Conservation (phyloP, 345 rosid species). For the Hibiscus mutabilis region DNA sequence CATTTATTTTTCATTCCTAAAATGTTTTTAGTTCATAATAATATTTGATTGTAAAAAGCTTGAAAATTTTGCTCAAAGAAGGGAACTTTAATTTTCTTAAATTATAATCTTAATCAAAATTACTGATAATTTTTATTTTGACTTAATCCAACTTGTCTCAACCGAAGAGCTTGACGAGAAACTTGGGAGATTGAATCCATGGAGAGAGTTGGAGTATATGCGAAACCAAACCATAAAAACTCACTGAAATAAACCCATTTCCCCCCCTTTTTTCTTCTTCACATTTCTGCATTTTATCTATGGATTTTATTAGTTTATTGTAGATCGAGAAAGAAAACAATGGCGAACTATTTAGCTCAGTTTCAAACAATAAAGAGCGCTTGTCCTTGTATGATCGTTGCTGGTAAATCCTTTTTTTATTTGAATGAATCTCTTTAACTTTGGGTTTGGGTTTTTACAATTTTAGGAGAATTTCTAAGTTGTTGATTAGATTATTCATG, state of each 20-base stretch:
- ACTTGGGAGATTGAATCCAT: background rate
- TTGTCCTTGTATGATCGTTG: background rate
- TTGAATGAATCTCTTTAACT: background rate
- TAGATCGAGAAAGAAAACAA: constrained; percentile 26
- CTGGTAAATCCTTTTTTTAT: constrained; percentile 9
- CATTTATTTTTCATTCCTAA: background rate
- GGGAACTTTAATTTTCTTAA: background rate
- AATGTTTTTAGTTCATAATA: background rate
- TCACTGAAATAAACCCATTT: background rate
- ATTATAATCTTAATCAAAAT: background rate
- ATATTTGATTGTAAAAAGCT: background rate
- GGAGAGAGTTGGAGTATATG: background rate
- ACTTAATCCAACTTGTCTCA: background rate
- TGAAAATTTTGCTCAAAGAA: background rate
- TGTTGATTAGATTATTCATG: background rate
- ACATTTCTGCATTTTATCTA: constrained; percentile 20
- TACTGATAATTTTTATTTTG: background rate
- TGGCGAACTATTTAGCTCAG: constrained; percentile 74
- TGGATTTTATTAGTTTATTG: background rate
- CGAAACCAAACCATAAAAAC: background rate
- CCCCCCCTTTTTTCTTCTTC: background rate
- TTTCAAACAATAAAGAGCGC: background rate
- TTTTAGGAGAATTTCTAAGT: background rate
- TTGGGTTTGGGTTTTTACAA: background rate
- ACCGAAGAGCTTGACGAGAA: background rate